Evolutionary conservation across 2,329 filamentous ascomycete species (phyloP).

Genomic region (Cladophialophora yegresii): DNA sequence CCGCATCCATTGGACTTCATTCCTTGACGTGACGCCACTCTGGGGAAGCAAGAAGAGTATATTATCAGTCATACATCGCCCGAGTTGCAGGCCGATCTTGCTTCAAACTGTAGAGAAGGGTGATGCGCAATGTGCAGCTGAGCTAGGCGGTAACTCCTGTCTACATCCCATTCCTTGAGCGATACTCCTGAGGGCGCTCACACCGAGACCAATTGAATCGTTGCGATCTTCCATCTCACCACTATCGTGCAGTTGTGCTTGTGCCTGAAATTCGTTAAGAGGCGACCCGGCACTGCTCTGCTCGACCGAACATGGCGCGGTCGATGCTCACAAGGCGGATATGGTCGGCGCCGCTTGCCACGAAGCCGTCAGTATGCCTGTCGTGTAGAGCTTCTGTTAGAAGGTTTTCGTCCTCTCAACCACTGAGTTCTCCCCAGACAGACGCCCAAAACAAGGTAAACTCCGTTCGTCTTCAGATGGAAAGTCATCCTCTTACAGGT

Average conservation of each 20-base stretch:
- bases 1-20: slow-evolving; percentile 32
- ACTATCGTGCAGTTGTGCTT: background rate
- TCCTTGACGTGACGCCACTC: slow-evolving; percentile 23
- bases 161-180: background rate
- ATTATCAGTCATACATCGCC: slow-evolving; percentile 5
- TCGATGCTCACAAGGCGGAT: slow-evolving; percentile 21
- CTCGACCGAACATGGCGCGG: slow-evolving; percentile 20
- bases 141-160: background rate
- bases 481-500: background rate
- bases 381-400: slow-evolving; percentile 23
- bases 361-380: slow-evolving; percentile 26
- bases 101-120: background rate
- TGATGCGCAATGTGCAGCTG: background rate
- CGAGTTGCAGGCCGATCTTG: background rate
- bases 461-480: background rate
- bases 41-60: background rate
- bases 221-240: background rate
- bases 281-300: background rate
- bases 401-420: slow-evolving; percentile 23
- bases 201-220: background rate
- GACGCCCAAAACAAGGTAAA: slow-evolving; percentile 31
- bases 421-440: slow-evolving; percentile 15
- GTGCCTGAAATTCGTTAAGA: background rate
- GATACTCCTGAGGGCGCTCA: background rate
- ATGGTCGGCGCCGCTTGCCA: slow-evolving; percentile 21